These are phyloP conservation scores for Candolleomyces aberdarensis DNA, from an alignment of 768 basidiomycete species.

Conservation along the genomic window DNA sequence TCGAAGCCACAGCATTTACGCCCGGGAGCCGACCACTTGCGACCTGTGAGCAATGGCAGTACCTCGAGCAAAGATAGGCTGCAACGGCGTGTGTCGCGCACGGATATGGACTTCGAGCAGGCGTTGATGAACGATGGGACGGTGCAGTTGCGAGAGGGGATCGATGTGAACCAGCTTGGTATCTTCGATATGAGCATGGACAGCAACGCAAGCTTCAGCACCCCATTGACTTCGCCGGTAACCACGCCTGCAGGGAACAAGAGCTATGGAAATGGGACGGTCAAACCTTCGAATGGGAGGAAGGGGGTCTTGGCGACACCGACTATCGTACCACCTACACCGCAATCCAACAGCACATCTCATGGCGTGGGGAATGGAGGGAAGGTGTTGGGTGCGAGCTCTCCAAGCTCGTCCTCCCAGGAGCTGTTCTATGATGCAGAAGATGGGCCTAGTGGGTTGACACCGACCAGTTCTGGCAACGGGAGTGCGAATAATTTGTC, in stretches of 20 bases:
- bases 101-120: constrained; percentile 81
- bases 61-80: constrained; percentile 12
- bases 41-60: background rate
- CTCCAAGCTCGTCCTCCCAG: constrained; percentile 49
- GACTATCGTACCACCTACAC: constrained; percentile 64
- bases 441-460: constrained; percentile 45
- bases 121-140: constrained; percentile 67
- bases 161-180: constrained; percentile 68
- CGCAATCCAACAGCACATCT: constrained; percentile 38
- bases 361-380: constrained; percentile 11
- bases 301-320: constrained; percentile 48
- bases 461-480: constrained; percentile 1
- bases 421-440: constrained; percentile 66
- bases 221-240: constrained; percentile 32
- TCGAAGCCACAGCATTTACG: constrained; percentile 32
- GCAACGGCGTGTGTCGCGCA: constrained; percentile 61
- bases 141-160: constrained; percentile 63
- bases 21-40: constrained; percentile 39
- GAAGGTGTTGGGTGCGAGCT: constrained; percentile 11
- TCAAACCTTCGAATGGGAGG: constrained; percentile 5
- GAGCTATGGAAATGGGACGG: constrained; percentile 4
- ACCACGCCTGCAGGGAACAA: constrained; percentile 6
- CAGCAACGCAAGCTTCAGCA: constrained; percentile 31
- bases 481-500: constrained; percentile 1
- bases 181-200: constrained; percentile 36